Evolutionary conservation across 345 rosid species (phyloP).

Genomic region (Syzygium grande): DNA sequence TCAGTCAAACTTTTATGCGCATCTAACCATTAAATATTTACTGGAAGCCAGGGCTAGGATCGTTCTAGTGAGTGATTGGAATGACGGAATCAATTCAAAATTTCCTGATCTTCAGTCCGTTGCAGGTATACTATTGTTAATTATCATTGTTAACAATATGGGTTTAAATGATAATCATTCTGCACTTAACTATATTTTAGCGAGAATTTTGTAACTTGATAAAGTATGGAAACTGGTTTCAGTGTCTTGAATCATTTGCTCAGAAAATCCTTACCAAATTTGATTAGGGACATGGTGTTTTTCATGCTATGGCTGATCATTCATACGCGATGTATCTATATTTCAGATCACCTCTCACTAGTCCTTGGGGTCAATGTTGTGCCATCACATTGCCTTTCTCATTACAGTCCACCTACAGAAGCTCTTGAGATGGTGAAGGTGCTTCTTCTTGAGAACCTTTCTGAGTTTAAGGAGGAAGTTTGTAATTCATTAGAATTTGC

Average conservation of each 20-base stretch:
- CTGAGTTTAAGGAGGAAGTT: conserved; percentile 47
- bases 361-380: conserved; percentile 34
- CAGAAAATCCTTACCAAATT: neutral
- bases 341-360: conserved; percentile 41
- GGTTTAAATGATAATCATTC: neutral
- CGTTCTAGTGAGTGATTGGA: conserved; percentile 50
- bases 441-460: conserved; percentile 48
- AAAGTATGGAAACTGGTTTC: neutral
- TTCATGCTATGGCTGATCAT: neutral
- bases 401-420: conserved; percentile 14
- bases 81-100: conserved; percentile 14
- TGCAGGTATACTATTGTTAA: conserved; percentile 28
- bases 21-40: conserved; percentile 40
- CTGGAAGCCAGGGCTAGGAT: conserved; percentile 40
- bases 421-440: conserved; percentile 17
- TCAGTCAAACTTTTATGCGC: conserved; percentile 21
- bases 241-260: neutral
- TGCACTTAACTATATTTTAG: neutral
- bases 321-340: neutral
- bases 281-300: neutral
- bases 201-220: neutral
- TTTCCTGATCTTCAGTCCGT: conserved; percentile 20
- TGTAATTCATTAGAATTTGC: conserved; percentile 43
- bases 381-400: conserved; percentile 12
- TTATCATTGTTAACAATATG: neutral